Evolutionary conservation across 306 rosid species (phyloP).

Genomic region (Ochetophila trinervis): DNA sequence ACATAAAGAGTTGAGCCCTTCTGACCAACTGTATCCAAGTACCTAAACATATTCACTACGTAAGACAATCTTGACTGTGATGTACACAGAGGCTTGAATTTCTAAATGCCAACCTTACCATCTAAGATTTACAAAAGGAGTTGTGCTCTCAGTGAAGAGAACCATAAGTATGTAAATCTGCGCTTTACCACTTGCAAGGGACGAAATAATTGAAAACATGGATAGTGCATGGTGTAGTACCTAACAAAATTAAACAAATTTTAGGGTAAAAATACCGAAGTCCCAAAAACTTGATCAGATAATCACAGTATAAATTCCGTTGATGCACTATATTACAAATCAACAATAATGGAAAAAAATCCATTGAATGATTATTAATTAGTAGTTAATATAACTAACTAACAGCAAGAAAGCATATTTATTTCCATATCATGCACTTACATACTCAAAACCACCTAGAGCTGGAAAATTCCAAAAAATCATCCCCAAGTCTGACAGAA

Average conservation of each 20-base stretch:
- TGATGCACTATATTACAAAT: not conserved
- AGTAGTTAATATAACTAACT: not conserved
- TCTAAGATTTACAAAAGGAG: conserved; percentile 88
- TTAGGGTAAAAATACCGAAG: not conserved
- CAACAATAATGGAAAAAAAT: not conserved
- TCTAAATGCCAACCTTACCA: conserved; percentile 48
- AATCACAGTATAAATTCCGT: not conserved
- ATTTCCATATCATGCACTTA: conserved; percentile 41
- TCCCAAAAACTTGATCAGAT: not conserved
- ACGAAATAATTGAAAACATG: conserved; percentile 62
- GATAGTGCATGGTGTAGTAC: conserved; percentile 84
- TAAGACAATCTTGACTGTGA: conserved; percentile 23
- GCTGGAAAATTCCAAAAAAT: conserved; percentile 78
- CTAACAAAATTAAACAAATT: conserved; percentile 31
- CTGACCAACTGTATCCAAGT: conserved; percentile 69
- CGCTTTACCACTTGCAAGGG: conserved; percentile 75
- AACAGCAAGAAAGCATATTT: conserved; percentile 21
- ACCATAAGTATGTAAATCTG: conserved; percentile 86
- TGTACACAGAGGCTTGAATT: conserved; percentile 15
- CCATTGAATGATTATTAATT: not conserved
- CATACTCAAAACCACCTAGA: conserved; percentile 87
- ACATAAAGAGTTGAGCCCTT: conserved; percentile 63
- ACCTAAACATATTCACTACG: conserved; percentile 46
- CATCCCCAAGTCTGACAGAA: conserved; percentile 79
- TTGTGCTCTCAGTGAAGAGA: conserved; percentile 84